phyloP scores from a whole-genome alignment of 306 rosid genomes.

The Trifolium pratense region DNA sequence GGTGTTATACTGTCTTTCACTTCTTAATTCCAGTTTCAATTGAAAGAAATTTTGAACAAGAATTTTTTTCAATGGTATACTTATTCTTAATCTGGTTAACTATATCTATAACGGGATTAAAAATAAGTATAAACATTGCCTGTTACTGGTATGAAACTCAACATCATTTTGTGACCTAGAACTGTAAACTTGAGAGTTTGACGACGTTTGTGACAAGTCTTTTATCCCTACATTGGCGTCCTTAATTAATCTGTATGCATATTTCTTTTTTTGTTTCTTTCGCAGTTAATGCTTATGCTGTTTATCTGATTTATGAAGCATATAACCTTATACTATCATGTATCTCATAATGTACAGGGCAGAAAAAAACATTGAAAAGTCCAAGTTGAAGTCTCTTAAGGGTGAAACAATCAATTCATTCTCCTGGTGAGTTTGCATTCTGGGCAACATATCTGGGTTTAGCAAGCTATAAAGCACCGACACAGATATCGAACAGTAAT shows the following conservation, averaged over 20 bases:
- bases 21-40: not conserved
- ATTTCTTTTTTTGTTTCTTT: too few relatives aligned
- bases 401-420: conserved; percentile 30
- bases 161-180: too few relatives aligned
- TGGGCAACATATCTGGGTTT: not conserved
- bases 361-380: conserved; percentile 41
- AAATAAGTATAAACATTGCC: too few relatives aligned
- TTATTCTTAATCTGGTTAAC: too few relatives aligned
- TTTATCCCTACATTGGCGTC: too few relatives aligned
- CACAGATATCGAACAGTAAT: not conserved
- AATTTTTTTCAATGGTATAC: not conserved
- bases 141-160: too few relatives aligned
- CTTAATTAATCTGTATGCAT: too few relatives aligned
- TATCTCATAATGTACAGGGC: conserved; percentile 51
- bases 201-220: too few relatives aligned
- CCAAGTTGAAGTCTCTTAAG: conserved; percentile 37
- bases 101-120: too few relatives aligned
- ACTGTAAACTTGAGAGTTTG: too few relatives aligned
- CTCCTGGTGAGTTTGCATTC: conserved; percentile 43
- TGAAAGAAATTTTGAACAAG: not conserved
- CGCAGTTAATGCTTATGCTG: not conserved
- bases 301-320: conserved; percentile 7
- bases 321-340: conserved; percentile 25
- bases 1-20: too few relatives aligned
- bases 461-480: not conserved